These are phyloP conservation scores for Cutaneotrichosporon mucoides DNA, from an alignment of 1,284 basidiomycete species.

Conservation along the genomic window DNA sequence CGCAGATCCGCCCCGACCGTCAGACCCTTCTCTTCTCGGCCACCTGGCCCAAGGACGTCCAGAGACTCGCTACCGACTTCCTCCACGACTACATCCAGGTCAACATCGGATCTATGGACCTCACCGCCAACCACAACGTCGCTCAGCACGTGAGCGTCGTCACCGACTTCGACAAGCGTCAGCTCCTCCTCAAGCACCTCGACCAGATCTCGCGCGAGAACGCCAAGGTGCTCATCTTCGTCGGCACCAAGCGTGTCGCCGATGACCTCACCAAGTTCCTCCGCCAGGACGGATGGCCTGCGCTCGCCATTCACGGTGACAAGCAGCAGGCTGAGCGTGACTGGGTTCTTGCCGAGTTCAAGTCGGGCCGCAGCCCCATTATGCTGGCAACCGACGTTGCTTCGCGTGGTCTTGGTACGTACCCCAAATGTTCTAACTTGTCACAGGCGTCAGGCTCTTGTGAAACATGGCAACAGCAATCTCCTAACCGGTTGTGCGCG, in stretches of 20 bases:
- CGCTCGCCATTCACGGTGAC: slow-evolving; percentile 97
- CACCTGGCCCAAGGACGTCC: slow-evolving; percentile 99
- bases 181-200: slow-evolving; percentile 93
- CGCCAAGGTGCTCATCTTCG: slow-evolving; percentile 98
- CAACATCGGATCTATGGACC: slow-evolving; percentile 97
- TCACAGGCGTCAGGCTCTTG: slow-evolving; percentile 24
- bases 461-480: slow-evolving; percentile 7
- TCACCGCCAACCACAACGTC: slow-evolving; percentile 98
- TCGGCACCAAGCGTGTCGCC: slow-evolving; percentile 94
- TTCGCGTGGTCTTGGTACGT: slow-evolving; percentile 99
- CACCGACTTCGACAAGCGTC: slow-evolving; percentile 96
- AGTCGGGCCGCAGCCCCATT: slow-evolving; percentile 94
- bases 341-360: slow-evolving; percentile 98
- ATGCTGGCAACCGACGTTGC: slow-evolving; percentile 97
- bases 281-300: slow-evolving; percentile 96
- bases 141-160: slow-evolving; percentile 93
- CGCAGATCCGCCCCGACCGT: slow-evolving; percentile 92
- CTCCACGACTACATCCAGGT: slow-evolving; percentile 94
- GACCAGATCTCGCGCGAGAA: slow-evolving; percentile 95
- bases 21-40: slow-evolving; percentile 97
- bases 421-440: slow-evolving; percentile 22
- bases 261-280: slow-evolving; percentile 98
- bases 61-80: slow-evolving; percentile 96
- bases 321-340: slow-evolving; percentile 90
- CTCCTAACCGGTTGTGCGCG: slow-evolving; percentile 7